These are phyloP conservation scores for Cyclocybe cylindracea DNA, from an alignment of 768 basidiomycete genomes.

Conservation along the genomic window DNA sequence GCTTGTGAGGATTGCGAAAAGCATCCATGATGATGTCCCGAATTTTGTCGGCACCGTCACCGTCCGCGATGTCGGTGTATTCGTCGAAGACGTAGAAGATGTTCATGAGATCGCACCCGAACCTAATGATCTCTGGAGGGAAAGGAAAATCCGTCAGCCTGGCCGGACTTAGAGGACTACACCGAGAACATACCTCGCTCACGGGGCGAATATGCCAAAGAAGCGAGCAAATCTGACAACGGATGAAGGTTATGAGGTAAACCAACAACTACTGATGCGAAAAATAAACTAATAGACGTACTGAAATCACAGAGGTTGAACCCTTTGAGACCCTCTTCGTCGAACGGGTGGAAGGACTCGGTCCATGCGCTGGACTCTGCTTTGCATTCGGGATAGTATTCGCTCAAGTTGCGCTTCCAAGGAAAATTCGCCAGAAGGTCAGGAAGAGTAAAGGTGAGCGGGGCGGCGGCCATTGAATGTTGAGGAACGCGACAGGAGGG, in stretches of 20 bases:
- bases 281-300: constrained; percentile 5
- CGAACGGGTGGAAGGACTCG: constrained; percentile 22
- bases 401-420: constrained; percentile 43
- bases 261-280: too few species aligned
- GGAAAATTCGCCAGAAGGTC: constrained; percentile 41
- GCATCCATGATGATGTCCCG: constrained; percentile 41
- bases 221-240: constrained; percentile 17
- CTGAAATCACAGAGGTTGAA: constrained; percentile 25
- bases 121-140: constrained; percentile 15
- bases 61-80: constrained; percentile 42
- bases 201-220: constrained; percentile 18
- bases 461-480: background rate
- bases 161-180: background rate
- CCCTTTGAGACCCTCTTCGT: constrained; percentile 20
- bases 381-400: constrained; percentile 29
- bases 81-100: constrained; percentile 52
- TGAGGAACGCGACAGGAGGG: background rate
- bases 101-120: constrained; percentile 47
- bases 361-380: constrained; percentile 24
- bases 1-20: constrained; percentile 35
- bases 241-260: background rate
- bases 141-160: background rate
- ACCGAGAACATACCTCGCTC: constrained; percentile 14
- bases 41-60: constrained; percentile 27
- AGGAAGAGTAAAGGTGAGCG: constrained; percentile 15